These are phyloP conservation scores for Basidiobolus heterosporus DNA, from an alignment of 371 early-diverging fungal species.

Conservation along the genomic window DNA sequence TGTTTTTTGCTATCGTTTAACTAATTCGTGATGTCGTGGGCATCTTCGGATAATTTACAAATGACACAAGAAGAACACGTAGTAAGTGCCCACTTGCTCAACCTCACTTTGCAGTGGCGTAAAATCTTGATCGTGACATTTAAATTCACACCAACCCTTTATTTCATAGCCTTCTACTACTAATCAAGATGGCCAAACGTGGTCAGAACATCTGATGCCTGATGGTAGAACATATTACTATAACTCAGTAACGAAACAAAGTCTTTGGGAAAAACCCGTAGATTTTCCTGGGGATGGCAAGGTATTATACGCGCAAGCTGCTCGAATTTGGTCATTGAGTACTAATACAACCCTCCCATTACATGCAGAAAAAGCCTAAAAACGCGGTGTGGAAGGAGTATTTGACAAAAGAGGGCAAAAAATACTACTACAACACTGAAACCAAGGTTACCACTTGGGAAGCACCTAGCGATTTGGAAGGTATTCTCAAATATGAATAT, in stretches of 20 bases:
- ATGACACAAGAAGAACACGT: too few species aligned
- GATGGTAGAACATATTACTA: constrained; percentile 78
- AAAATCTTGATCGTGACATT: too few species aligned
- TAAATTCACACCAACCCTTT: too few species aligned
- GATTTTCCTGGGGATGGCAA: constrained; percentile 74
- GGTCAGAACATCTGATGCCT: constrained; percentile 61
- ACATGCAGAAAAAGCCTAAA: constrained; percentile 3
- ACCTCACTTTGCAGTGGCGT: too few species aligned
- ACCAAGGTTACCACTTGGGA: constrained; percentile 81
- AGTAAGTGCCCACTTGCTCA: too few species aligned
- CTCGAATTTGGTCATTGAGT: neutral
- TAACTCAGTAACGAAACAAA: constrained; percentile 60
- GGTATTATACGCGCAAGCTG: constrained; percentile 11
- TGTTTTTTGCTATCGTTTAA: too few species aligned
- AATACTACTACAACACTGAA: constrained; percentile 71
- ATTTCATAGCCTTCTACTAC: too few species aligned
- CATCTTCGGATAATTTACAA: too few species aligned
- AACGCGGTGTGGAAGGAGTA: constrained; percentile 71
- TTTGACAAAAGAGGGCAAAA: constrained; percentile 60
- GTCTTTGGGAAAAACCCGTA: constrained; percentile 88
- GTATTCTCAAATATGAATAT: too few species aligned
- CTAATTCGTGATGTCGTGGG: too few species aligned
- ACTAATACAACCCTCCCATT: neutral
- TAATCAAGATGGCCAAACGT: constrained; percentile 10
- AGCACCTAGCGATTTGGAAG: constrained; percentile 61